phyloP scores from a whole-genome alignment of 2,329 filamentous ascomycete genomes.

The Stromatinia cepivora region DNA sequence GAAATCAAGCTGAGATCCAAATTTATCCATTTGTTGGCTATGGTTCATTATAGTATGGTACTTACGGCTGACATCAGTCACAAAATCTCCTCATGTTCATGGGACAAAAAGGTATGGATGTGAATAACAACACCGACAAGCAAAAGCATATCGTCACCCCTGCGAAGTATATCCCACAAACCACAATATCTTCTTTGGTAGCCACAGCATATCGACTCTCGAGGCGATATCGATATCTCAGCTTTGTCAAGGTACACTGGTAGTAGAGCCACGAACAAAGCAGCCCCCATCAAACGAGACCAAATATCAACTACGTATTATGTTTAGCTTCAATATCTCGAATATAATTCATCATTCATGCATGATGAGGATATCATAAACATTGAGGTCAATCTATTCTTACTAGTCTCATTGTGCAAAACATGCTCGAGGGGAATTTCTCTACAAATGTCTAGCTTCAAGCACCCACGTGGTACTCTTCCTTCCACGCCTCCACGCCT shows the following conservation, averaged over 20 bases:
- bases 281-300: constrained; percentile 47
- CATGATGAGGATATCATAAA: background rate
- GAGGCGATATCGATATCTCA: constrained; percentile 42
- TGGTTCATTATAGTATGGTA: constrained; percentile 61
- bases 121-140: constrained; percentile 47
- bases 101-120: background rate
- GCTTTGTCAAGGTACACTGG: constrained; percentile 44
- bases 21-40: constrained; percentile 48
- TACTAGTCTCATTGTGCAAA: constrained; percentile 44
- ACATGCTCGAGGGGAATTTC: constrained; percentile 31
- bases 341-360: background rate
- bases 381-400: constrained; percentile 18
- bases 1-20: constrained; percentile 61
- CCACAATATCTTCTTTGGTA: constrained; percentile 44
- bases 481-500: background rate
- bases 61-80: constrained; percentile 38
- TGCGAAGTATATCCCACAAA: constrained; percentile 47
- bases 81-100: background rate
- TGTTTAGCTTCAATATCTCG: constrained; percentile 10
- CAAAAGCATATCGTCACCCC: constrained; percentile 50
- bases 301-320: constrained; percentile 48
- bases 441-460: constrained; percentile 22
- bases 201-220: constrained; percentile 42
- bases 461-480: background rate
- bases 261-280: constrained; percentile 45